Evolutionary conservation across 2,329 filamentous ascomycete genomes (phyloP), one percentile per base, ranked within the genome.

Genomic region (Alternaria ventricosa): DNA sequence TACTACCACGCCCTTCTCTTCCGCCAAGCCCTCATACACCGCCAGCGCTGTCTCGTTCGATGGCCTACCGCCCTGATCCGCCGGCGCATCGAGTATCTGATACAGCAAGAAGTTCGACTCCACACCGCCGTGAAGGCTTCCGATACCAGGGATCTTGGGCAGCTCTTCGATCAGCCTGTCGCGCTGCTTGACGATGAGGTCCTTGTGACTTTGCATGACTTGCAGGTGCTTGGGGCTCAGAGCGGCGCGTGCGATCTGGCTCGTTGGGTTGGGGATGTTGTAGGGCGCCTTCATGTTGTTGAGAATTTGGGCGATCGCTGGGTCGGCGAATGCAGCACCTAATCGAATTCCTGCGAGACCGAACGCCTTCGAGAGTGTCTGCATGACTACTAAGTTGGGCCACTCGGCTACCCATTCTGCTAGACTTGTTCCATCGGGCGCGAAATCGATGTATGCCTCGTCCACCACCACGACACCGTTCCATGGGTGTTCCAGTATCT

Each of bases 311-410:
- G 95, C 94, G 66, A 99, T 90, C 6, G 89, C 86, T 0, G 89
- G 85, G 10, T 89, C 87, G 6, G 92, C 87, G 78, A 97, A 99
- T 1, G 93, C 93, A 8, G 90, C 92, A 50, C 96, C 96, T 1
- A 99, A 86, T 15, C 96, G 87, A 77, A 99, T 97, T 55, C 95
- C 96, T 5, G 96, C 96, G 75, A 99, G 87, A 27, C 96, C 96
- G 76, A 99, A 99, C 0, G 94, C 96, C 81, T 99, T 99, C 74
- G 92, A 97, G n/a, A 98, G 86, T 1, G 96, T 99, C 84, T 99
- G 96, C 92, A 98, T 93, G 61, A 99, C 94, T 18, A 97, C 94
- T 25, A 99, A 85, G 80, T 99, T 99, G 55, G 95, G 94, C 88
- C 92, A 96, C 75, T 97, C 94, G 36, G 87, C 85, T 1, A 97